Conservation (phyloP, 768 basidiomycete species). For the Naganishia randhawae region DNA sequence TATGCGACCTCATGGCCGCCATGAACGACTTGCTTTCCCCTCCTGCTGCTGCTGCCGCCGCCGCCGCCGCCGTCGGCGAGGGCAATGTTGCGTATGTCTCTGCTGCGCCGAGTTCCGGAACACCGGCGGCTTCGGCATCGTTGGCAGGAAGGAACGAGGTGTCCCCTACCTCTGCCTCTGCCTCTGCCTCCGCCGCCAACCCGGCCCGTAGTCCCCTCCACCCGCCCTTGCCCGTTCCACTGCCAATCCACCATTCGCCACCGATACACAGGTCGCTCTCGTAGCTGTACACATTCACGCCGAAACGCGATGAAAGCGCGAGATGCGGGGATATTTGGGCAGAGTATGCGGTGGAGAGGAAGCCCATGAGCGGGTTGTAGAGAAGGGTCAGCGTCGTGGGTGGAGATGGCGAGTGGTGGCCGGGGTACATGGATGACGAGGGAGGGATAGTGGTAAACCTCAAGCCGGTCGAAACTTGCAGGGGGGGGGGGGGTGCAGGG, state of each 20-base stretch:
- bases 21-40: constrained; percentile 48
- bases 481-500: no score
- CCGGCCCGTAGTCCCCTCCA: constrained; percentile 14
- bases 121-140: constrained; percentile 3
- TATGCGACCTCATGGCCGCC: constrained; percentile 18
- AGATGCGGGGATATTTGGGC: constrained; percentile 81
- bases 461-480: constrained; percentile 90
- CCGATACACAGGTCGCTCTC: constrained; percentile 95
- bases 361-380: constrained; percentile 94
- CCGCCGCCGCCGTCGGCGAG: constrained; percentile 13
- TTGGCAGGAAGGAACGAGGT: no score
- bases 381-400: constrained; percentile 91
- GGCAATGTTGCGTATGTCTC: neutral
- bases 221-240: constrained; percentile 47
- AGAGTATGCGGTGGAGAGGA: constrained; percentile 84
- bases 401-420: constrained; percentile 55
- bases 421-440: constrained; percentile 64
- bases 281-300: constrained; percentile 95
- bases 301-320: constrained; percentile 77
- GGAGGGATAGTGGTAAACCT: constrained; percentile 92
- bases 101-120: neutral
- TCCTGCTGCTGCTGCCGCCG: constrained; percentile 2
- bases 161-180: no score
- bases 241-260: constrained; percentile 90
- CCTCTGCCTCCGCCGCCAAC: constrained; percentile 15